phyloP scores from a whole-genome alignment of 805 yeast genomes.

The Ogataea glucozyma region DNA sequence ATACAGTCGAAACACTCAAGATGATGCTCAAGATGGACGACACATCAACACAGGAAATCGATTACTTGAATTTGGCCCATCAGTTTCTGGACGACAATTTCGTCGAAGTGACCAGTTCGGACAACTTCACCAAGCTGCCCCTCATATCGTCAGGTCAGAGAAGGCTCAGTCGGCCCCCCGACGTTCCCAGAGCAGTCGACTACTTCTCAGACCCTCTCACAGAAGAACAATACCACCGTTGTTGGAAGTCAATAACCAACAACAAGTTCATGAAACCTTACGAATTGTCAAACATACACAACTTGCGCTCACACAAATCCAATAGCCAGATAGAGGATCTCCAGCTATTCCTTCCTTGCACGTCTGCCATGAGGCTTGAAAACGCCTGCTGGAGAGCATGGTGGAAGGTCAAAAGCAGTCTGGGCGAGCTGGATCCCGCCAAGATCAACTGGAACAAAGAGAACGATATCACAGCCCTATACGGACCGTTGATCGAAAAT shows the following conservation, averaged over 20 bases:
- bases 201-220: slow-evolving; percentile 41
- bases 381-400: slow-evolving; percentile 95
- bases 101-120: slow-evolving; percentile 21
- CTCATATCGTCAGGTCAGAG: slow-evolving; percentile 23
- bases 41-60: slow-evolving; percentile 1
- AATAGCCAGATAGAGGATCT: slow-evolving; percentile 35
- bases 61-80: slow-evolving; percentile 26
- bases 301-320: slow-evolving; percentile 22
- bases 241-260: slow-evolving; percentile 43
- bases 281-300: slow-evolving; percentile 32
- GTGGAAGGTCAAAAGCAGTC: slow-evolving; percentile 73
- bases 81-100: slow-evolving; percentile 36
- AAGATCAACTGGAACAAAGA: slow-evolving; percentile 54
- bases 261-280: slow-evolving; percentile 37
- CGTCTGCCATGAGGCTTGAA: slow-evolving; percentile 53
- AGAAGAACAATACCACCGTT: slow-evolving; percentile 38
- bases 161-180: slow-evolving; percentile 9
- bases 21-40: background rate
- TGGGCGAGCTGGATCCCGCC: slow-evolving; percentile 47
- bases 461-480: slow-evolving; percentile 55
- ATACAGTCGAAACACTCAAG: background rate
- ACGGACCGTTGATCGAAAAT: slow-evolving; percentile 45
- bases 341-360: slow-evolving; percentile 36
- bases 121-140: slow-evolving; percentile 29
- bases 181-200: slow-evolving; percentile 38